These are phyloP conservation scores for Phytopythium oedochilum DNA, from an alignment of 352 stramenopile species.

Conservation along the genomic window DNA sequence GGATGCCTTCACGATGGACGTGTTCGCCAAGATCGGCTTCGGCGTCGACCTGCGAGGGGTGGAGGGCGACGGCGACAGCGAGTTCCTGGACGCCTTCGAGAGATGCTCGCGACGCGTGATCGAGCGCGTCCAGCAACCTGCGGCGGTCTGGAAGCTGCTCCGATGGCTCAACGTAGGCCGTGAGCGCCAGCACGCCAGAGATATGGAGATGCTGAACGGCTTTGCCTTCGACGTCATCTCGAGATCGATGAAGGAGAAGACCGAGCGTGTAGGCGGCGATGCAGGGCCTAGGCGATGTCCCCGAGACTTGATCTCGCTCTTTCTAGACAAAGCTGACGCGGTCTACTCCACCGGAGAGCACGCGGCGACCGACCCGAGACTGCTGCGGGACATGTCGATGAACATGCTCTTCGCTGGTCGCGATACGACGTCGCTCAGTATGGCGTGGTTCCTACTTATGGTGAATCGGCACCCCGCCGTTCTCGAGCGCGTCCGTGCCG, in stretches of 20 bases:
- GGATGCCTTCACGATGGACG: constrained; percentile 62
- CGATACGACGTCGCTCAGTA: constrained; percentile 65
- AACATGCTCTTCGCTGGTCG: constrained; percentile 68
- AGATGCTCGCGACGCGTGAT: constrained; percentile 24
- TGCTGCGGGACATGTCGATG: constrained; percentile 82
- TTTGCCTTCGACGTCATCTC: constrained; percentile 30
- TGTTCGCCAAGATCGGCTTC: constrained; percentile 75
- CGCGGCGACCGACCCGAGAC: constrained; percentile 24
- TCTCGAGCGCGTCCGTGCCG: constrained; percentile 29
- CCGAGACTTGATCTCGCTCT: constrained; percentile 43
- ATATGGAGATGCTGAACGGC: constrained; percentile 23
- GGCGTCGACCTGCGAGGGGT: constrained; percentile 53
- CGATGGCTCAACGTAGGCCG: constrained; percentile 31
- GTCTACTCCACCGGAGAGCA: constrained; percentile 22
- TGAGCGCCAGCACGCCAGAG: constrained; percentile 28
- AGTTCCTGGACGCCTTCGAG: constrained; percentile 32
- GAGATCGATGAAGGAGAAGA: constrained; percentile 26
- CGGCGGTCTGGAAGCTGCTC: constrained; percentile 34
- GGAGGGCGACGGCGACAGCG: constrained; percentile 23
- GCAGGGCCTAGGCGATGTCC: background rate
- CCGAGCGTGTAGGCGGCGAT: constrained; percentile 2
- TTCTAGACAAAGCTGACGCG: constrained; percentile 31
- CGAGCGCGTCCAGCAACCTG: constrained; percentile 29
- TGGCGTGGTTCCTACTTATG: constrained; percentile 76
- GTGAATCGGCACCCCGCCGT: constrained; percentile 49